phyloP scores from a whole-genome alignment of 257 asterid species.

The Fraxinus pennsylvanica region DNA sequence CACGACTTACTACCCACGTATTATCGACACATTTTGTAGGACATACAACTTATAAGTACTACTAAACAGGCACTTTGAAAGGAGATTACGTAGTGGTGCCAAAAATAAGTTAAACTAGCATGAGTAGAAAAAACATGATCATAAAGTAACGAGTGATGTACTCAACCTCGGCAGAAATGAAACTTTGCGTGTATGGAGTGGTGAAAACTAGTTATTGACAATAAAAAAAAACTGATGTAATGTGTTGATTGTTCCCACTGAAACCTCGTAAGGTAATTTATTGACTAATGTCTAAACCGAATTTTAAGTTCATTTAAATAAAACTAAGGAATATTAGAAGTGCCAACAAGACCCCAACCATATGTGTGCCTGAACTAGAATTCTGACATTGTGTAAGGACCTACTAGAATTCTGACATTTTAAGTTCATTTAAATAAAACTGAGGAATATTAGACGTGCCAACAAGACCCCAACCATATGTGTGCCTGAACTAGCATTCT shows the following conservation, averaged over 20 bases:
- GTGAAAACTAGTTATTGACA: background rate
- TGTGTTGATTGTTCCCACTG: background rate
- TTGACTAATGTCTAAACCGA: background rate
- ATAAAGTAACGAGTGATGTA: background rate
- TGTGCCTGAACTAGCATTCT: background rate
- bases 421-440: background rate
- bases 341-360: background rate
- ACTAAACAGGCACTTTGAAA: background rate
- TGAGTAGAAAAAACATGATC: slow-evolving; percentile 5
- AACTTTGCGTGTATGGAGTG: slow-evolving; percentile 12
- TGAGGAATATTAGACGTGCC: background rate
- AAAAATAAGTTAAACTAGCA: background rate
- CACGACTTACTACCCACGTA: background rate
- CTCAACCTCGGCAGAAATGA: background rate
- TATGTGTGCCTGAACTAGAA: background rate
- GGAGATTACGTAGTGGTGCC: background rate
- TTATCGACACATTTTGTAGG: background rate
- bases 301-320: background rate
- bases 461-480: background rate
- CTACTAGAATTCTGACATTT: too few species aligned
- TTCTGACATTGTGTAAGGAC: background rate
- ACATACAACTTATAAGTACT: background rate
- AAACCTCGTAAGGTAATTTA: background rate
- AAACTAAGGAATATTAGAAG: background rate
- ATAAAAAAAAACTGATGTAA: background rate